Base-by-base conservation (phyloP, 2,329 filamentous ascomycete genomes). In the Orbilia brochopaga region DNA sequence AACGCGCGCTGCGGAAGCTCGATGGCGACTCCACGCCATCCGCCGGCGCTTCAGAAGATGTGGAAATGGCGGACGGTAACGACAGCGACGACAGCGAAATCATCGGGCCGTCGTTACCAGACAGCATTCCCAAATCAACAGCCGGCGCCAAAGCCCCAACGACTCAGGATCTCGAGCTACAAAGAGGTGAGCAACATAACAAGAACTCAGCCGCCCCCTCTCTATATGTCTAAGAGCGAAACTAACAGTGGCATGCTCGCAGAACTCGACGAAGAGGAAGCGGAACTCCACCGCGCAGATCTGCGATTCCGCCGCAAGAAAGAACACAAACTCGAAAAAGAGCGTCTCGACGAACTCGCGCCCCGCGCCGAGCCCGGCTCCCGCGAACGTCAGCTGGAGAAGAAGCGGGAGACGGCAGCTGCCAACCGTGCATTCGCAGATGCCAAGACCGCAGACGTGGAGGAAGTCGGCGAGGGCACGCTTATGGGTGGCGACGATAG, bases 281-380 rank as follows among this genome's bases (percentile, higher is more conserved):
- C 74, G 74, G 80, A 76, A 76, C 80, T 76, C 63, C 79, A 77
- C 59, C 79, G 81, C 13, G 81, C 83, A 1, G 83, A 85, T 50
- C 81, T 90, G 0, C 86, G 86, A 2, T 81, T 82, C 15, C 85
- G 85, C 3, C 88, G 90, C 61, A 86, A 85, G 73, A 79, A 81
- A 13, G 89, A 94, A 74, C 86, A 88, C 1, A 82, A 83, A 50
- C 77, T 83, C 2, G 89, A 93, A 76, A 89, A 88, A 74, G 88
- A 89, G 61, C 85, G 85, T 0, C 83, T 94, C 0, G 91, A 97
- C 13, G 92, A 97, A 74, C 81, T 97, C 0, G 86, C 84, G 0
- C 92, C 93, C 0, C 90, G 91, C 10, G 91, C 93, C 0, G 91
- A 94, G 70, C 82, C 92, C 0, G 92, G 92, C 0, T 90, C 90